Evolutionary conservation across 495 filamentous ascomycete species (phyloP), one percentile per base, ranked within the genome.

Genomic region (Penicillium pulvis): DNA sequence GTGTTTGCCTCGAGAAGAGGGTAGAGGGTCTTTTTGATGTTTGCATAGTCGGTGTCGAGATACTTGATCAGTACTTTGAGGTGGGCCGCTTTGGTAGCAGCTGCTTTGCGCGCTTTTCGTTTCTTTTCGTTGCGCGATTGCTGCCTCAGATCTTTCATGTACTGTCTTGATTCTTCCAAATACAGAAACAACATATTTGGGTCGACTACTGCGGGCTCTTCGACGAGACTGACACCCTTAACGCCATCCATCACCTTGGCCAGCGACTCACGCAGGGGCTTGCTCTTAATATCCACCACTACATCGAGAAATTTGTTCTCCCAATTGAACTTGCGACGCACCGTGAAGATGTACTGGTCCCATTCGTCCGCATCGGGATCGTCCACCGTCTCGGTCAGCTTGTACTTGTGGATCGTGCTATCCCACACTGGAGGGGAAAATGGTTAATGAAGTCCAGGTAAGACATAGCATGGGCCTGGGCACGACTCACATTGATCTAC

Each of bases 141-240:
- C 28, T 82, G 79, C 70, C 88, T 91, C 16, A 90, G 72, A 17
- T 85, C 83, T 60, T 89, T 91, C 74, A 84, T 81, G 59, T 81
- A 81, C 39, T 80, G 74, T 6, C 85, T 79, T 12, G 92, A 80
- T 64, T 93, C 91, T 55, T 93, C 90, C 16, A 92, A 82, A 67
- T 93, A 93, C 55, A 94, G 75, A 78, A 96, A 97, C 8, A 96
- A 82, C 81, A 91, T 85, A 69, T 96, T 93, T 10, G 93, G 92
- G 65, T 96, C 90, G 14, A 91, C 77, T 28, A 81, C 80, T 3
- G 93, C 90, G 3, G 88, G 87, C 39, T 94, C 91, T 59, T 92
- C 87, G 0, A 92, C 90, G 20, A 96, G 67, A 55, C 86, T 90
- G 47, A 96, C 83, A 6, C 89, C 89, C 67, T 91, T 92, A 62